Percentiles rank a stretch among this genome's conserved stretches.
phyloP scores from a whole-genome alignment of 495 filamentous ascomycete species.

The Aspergillus biplanus region DNA sequence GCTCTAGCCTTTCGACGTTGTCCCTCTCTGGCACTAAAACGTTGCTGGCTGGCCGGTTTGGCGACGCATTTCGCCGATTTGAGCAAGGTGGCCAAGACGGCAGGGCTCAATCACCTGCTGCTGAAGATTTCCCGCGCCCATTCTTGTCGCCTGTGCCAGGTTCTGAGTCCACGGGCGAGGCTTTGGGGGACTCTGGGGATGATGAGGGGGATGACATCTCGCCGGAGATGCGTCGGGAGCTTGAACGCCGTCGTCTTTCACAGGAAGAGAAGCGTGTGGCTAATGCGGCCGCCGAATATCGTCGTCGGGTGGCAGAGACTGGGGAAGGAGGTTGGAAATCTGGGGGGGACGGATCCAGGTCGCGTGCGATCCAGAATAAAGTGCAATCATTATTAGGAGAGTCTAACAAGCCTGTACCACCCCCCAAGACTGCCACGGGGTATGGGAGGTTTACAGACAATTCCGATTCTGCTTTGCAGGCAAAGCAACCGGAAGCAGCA shows the following conservation, averaged over 20 bases:
- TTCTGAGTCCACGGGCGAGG: slow-evolving; percentile 55
- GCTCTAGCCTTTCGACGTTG: slow-evolving; percentile 78
- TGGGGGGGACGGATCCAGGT: slow-evolving; percentile 50
- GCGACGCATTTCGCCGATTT: slow-evolving; percentile 93
- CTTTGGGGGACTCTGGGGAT: slow-evolving; percentile 64
- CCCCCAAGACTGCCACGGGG: slow-evolving; percentile 78
- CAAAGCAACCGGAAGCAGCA: slow-evolving; percentile 37
- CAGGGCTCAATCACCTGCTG: slow-evolving; percentile 57
- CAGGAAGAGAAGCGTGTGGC: slow-evolving; percentile 94
- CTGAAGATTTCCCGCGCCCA: slow-evolving; percentile 45
- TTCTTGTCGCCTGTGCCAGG: slow-evolving; percentile 65
- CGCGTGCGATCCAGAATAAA: slow-evolving; percentile 84
- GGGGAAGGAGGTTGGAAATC: slow-evolving; percentile 58
- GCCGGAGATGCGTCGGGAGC: slow-evolving; percentile 87
- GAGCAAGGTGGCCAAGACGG: slow-evolving; percentile 63
- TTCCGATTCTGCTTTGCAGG: slow-evolving; percentile 41
- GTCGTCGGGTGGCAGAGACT: slow-evolving; percentile 70
- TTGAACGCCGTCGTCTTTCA: slow-evolving; percentile 81
- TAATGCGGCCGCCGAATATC: slow-evolving; percentile 88
- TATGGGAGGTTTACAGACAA: slow-evolving; percentile 82
- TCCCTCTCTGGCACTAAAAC: slow-evolving; percentile 78
- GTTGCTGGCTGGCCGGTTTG: slow-evolving; percentile 88
- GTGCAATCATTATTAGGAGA: slow-evolving; percentile 88
- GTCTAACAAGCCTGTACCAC: slow-evolving; percentile 59
- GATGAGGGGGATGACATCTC: slow-evolving; percentile 73